These are phyloP conservation scores for Plasmopara muralis DNA, from an alignment of 352 stramenopile species.

Conservation along the genomic window DNA sequence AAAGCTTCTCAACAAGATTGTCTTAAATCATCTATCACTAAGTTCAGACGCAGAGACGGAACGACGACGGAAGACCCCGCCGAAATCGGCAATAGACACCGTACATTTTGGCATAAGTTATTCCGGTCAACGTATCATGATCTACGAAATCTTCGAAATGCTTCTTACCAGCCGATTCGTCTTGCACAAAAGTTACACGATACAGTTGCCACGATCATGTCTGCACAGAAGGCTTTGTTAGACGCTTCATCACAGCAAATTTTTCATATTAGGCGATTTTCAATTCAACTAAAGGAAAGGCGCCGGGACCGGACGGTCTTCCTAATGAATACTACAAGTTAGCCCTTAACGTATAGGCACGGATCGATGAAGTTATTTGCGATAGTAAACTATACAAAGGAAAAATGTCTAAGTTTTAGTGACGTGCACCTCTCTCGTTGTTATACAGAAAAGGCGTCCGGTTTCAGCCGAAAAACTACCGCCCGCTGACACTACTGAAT, in stretches of 20 bases:
- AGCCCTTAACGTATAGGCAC: slow-evolving; percentile 2
- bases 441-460: slow-evolving; percentile 2
- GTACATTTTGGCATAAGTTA: slow-evolving; percentile 1
- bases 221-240: not conserved
- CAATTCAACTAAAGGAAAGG: slow-evolving; percentile 10
- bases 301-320: slow-evolving; percentile 7
- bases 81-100: slow-evolving; percentile 3
- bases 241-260: slow-evolving; percentile 8
- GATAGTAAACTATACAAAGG: slow-evolving; percentile 3
- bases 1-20: slow-evolving; percentile 7
- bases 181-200: not conserved
- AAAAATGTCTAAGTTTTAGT: slow-evolving; percentile 15
- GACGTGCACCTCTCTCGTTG: slow-evolving; percentile 6
- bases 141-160: slow-evolving; percentile 1
- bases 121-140: slow-evolving; percentile 14
- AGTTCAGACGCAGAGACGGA: not conserved
- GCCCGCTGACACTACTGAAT: slow-evolving; percentile 11
- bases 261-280: slow-evolving; percentile 13
- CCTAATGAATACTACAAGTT: slow-evolving; percentile 17
- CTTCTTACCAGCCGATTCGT: not conserved
- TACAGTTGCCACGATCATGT: not conserved
- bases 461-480: slow-evolving; percentile 5
- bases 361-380: slow-evolving; percentile 11
- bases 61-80: slow-evolving; percentile 4
- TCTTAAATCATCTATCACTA: slow-evolving; percentile 4